phyloP scores from a whole-genome alignment of 345 rosid species.

The Syzygium jambos region DNA sequence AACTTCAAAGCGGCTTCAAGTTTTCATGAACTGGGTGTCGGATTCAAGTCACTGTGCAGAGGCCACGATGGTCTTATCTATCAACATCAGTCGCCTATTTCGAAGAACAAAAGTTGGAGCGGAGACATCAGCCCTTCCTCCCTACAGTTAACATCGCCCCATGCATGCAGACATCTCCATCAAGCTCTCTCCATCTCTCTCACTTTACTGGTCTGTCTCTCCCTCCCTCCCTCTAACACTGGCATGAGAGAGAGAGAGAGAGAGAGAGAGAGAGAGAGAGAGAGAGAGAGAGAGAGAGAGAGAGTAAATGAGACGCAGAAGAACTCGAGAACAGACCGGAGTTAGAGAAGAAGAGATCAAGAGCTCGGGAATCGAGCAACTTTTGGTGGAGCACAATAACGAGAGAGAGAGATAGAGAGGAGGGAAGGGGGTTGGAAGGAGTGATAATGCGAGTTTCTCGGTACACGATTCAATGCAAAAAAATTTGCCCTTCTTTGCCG shows the following conservation, averaged over 20 bases:
- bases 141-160: conserved; percentile 29
- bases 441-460: conserved; percentile 6
- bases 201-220: background rate
- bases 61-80: background rate
- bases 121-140: conserved; percentile 15
- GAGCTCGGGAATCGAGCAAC: conserved; percentile 21
- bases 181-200: background rate
- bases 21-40: background rate
- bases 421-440: background rate
- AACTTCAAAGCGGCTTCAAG: background rate
- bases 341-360: conserved; percentile 3
- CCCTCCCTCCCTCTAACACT: background rate
- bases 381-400: background rate
- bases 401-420: background rate
- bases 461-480: conserved; percentile 21
- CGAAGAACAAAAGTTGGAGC: conserved; percentile 18
- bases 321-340: conserved; percentile 5
- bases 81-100: background rate
- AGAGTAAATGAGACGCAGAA: background rate
- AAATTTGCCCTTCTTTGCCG: conserved; percentile 14
- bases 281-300: background rate
- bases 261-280: no score
- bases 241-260: background rate
- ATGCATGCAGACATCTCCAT: conserved; percentile 15
- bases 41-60: background rate